Evolutionary conservation across 1,139 yeast species (phyloP).

Genomic region (Zygoascus meyerae): DNA sequence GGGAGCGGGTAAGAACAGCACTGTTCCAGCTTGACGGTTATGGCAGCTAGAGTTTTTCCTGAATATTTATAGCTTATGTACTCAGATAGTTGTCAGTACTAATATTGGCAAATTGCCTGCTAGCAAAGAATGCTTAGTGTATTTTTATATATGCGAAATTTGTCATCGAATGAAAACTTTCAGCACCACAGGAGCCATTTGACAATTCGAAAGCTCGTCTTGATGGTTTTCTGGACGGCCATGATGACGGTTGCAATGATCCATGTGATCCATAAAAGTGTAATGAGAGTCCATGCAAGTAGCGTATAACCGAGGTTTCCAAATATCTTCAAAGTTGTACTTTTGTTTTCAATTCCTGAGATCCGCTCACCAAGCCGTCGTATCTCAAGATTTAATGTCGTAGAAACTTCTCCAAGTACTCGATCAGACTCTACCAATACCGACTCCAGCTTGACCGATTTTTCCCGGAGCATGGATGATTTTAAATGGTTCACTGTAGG

Average conservation of each 20-base stretch:
- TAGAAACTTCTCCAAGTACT: slow-evolving; percentile 74
- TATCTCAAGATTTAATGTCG: slow-evolving; percentile 67
- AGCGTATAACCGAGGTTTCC: slow-evolving; percentile 27
- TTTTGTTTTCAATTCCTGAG: slow-evolving; percentile 42
- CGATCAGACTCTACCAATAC: slow-evolving; percentile 68
- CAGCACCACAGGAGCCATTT: slow-evolving; percentile 40
- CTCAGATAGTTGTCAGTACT: not conserved
- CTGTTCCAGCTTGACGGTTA: slow-evolving; percentile 33
- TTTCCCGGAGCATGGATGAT: slow-evolving; percentile 32
- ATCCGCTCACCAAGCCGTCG: slow-evolving; percentile 64
- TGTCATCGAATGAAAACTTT: not conserved
- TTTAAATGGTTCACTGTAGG: slow-evolving; percentile 26
- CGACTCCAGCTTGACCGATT: slow-evolving; percentile 53
- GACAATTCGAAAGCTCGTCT: slow-evolving; percentile 38
- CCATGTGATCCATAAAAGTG: slow-evolving; percentile 66
- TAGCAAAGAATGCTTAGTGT: not conserved
- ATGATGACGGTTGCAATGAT: slow-evolving; percentile 54
- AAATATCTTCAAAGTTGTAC: slow-evolving; percentile 23
- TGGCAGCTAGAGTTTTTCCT: not conserved
- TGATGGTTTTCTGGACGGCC: slow-evolving; percentile 34
- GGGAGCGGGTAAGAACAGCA: slow-evolving; percentile 47
- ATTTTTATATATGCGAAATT: not conserved
- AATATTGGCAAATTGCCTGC: not conserved
- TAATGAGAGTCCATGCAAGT: slow-evolving; percentile 53
- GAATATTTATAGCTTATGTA: not conserved